Evolutionary conservation across 2,329 filamentous ascomycete species (phyloP).

Genomic region (Epichloe scottii): DNA sequence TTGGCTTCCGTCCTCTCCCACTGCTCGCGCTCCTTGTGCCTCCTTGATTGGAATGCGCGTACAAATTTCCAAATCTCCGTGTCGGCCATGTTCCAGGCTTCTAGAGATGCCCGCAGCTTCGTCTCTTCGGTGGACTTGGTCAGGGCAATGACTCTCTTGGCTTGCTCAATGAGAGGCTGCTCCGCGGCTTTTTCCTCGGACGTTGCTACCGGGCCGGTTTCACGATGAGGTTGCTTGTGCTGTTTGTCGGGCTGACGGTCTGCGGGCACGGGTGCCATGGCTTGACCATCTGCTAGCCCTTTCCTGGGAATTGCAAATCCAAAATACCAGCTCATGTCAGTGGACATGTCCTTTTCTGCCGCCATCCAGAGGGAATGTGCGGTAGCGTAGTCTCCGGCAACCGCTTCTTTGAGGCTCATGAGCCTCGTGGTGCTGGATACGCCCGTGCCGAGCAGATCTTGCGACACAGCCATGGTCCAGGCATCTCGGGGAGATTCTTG

Average conservation of each 20-base stretch:
- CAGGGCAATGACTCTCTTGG: slow-evolving; percentile 37
- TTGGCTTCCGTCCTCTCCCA: slow-evolving; percentile 61
- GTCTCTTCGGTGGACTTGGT: slow-evolving; percentile 31
- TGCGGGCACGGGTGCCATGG: slow-evolving; percentile 13
- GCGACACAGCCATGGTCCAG: slow-evolving; percentile 64
- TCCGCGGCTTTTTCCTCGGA: slow-evolving; percentile 43
- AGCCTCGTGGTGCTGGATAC: slow-evolving; percentile 51
- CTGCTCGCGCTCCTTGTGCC: slow-evolving; percentile 46
- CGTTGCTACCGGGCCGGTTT: slow-evolving; percentile 36
- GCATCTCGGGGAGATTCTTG: slow-evolving; percentile 59
- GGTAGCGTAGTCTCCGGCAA: slow-evolving; percentile 54
- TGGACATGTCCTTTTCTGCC: slow-evolving; percentile 49
- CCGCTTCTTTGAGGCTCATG: slow-evolving; percentile 65
- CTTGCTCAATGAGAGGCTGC: slow-evolving; percentile 34
- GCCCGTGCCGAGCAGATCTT: slow-evolving; percentile 51
- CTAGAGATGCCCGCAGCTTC: slow-evolving; percentile 39
- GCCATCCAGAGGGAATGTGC: slow-evolving; percentile 69
- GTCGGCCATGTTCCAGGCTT: slow-evolving; percentile 59
- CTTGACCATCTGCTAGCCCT: slow-evolving; percentile 28
- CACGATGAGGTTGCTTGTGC: slow-evolving; percentile 18
- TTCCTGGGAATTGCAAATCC: slow-evolving; percentile 66
- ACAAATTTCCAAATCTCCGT: slow-evolving; percentile 69
- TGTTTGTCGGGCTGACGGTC: slow-evolving; percentile 11
- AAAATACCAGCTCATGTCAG: slow-evolving; percentile 80
- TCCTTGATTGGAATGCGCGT: slow-evolving; percentile 52